Conservation (phyloP, 1,139 yeast genomes). For the Sugiyamaella castrensis region DNA sequence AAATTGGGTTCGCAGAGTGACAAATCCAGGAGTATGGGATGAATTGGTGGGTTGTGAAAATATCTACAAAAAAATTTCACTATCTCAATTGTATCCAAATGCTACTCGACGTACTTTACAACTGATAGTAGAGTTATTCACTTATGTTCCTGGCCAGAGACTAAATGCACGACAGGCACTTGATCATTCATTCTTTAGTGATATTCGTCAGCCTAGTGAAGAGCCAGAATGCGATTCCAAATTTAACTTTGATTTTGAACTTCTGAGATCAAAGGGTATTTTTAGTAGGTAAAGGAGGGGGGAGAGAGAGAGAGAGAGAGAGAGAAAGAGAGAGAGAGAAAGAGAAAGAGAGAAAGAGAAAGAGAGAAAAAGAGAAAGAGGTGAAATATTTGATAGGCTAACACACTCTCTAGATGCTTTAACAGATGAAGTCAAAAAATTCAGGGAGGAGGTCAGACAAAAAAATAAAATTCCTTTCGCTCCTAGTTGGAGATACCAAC, state of each 20-base stretch:
- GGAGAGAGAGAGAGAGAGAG: too few relatives aligned
- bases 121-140: conserved; percentile 65
- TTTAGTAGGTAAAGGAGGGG: conserved; percentile 60
- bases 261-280: conserved; percentile 8
- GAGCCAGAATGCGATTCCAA: conserved; percentile 72
- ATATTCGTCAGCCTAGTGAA: conserved; percentile 84
- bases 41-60: conserved; percentile 18
- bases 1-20: conserved; percentile 11
- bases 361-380: too few relatives aligned
- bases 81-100: conserved; percentile 58
- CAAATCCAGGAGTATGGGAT: conserved; percentile 17
- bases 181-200: conserved; percentile 70
- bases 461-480: too few relatives aligned
- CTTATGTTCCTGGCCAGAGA: conserved; percentile 74
- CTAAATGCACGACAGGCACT: conserved; percentile 80
- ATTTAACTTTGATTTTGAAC: conserved; percentile 77
- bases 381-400: too few relatives aligned
- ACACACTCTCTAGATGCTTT: conserved; percentile 44
- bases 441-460: conserved; percentile 66
- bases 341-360: conserved; percentile 56
- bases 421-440: conserved; percentile 60
- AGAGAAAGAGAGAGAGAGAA: conserved; percentile 38
- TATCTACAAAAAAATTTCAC: conserved; percentile 49
- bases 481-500: too few relatives aligned
- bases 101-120: conserved; percentile 76